Percentiles rank a stretch among this genome's conserved stretches.
Conservation (phyloP, 768 basidiomycete genomes). For the Tulasnella sp. region DNA sequence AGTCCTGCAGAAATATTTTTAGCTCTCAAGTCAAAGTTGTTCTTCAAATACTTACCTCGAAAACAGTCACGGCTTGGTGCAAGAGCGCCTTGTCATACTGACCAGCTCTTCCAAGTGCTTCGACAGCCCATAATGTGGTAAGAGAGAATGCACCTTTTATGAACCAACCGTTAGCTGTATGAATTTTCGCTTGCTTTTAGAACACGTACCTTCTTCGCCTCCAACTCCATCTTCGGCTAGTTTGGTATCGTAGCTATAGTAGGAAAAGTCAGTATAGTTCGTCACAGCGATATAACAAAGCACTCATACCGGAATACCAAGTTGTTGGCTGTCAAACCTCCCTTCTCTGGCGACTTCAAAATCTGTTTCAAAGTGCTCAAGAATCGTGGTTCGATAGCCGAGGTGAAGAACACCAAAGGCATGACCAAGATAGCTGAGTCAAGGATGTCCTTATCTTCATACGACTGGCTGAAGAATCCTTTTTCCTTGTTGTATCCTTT, state of each 20-base stretch:
- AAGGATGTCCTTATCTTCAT: slow-evolving; percentile 59
- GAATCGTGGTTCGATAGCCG: slow-evolving; percentile 65
- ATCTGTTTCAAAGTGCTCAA: slow-evolving; percentile 72
- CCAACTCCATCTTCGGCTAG: slow-evolving; percentile 90
- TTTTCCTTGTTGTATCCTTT: slow-evolving; percentile 67
- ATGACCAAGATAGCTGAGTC: slow-evolving; percentile 86
- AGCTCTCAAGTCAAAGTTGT: slow-evolving; percentile 38
- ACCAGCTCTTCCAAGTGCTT: slow-evolving; percentile 61
- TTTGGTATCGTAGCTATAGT: slow-evolving; percentile 76
- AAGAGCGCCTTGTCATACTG: slow-evolving; percentile 58
- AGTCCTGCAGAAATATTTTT: slow-evolving; percentile 42
- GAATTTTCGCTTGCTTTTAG: background rate
- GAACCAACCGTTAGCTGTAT: background rate
- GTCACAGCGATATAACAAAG: background rate
- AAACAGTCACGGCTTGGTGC: slow-evolving; percentile 64
- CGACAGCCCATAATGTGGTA: slow-evolving; percentile 34
- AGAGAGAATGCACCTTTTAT: slow-evolving; percentile 51
- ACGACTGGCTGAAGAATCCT: slow-evolving; percentile 68
- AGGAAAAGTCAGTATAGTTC: slow-evolving; percentile 32
- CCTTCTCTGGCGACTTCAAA: slow-evolving; percentile 74
- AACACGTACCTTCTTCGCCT: slow-evolving; percentile 65
- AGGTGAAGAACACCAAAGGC: slow-evolving; percentile 84
- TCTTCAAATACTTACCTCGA: slow-evolving; percentile 60
- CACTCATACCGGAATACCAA: slow-evolving; percentile 20
- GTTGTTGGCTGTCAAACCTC: slow-evolving; percentile 78